Conservation (phyloP, 352 stramenopile species). For the Phytophthora sp. region DNA sequence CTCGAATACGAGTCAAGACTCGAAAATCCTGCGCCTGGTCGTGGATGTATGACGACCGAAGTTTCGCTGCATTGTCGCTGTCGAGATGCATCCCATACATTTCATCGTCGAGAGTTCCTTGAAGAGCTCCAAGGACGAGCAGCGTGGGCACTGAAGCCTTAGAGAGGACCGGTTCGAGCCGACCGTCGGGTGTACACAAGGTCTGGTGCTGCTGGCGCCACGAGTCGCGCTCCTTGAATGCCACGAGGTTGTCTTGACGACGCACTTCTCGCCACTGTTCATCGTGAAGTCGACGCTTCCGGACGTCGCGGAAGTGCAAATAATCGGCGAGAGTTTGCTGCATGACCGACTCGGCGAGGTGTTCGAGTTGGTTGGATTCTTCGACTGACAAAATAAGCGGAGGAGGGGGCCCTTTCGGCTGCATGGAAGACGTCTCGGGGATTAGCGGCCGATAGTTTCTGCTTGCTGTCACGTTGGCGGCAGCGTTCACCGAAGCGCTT, state of each 20-base stretch:
- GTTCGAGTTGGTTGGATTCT: conserved; percentile 34
- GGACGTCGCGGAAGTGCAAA: conserved; percentile 39
- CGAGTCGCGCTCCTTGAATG: conserved; percentile 45
- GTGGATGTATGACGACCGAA: conserved; percentile 48
- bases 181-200: conserved; percentile 20
- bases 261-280: conserved; percentile 49
- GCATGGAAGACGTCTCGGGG: neutral
- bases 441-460: conserved; percentile 24
- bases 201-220: conserved; percentile 39
- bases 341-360: conserved; percentile 37
- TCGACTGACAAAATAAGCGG: conserved; percentile 32
- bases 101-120: conserved; percentile 63
- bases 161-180: conserved; percentile 22
- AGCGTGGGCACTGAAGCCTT: conserved; percentile 39
- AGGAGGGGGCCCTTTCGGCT: conserved; percentile 9
- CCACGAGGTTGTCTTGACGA: conserved; percentile 42
- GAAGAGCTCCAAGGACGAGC: conserved; percentile 45
- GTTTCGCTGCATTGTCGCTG: conserved; percentile 34
- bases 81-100: conserved; percentile 58
- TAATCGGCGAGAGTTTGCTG: conserved; percentile 40
- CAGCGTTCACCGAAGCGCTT: conserved; percentile 19
- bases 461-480: conserved; percentile 20
- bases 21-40: conserved; percentile 52
- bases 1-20: conserved; percentile 39
- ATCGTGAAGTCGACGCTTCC: conserved; percentile 37